Base-by-base conservation (phyloP, 768 basidiomycete species). In the Termitomyces bulborhizus region DNA sequence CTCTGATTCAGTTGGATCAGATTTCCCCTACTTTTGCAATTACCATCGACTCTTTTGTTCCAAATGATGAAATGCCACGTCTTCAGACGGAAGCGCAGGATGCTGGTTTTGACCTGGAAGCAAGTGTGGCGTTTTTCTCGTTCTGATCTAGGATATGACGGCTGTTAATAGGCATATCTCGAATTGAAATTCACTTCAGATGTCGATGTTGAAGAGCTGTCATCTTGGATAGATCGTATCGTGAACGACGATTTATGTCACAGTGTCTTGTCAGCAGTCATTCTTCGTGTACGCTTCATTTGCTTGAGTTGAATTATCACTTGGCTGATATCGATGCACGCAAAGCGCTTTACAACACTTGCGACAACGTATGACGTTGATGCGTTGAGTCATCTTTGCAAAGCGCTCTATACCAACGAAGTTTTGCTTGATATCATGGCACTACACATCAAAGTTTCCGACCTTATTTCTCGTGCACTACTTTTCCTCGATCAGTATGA, bases 401-500 rank as follows among this genome's bases (percentile, higher is more conserved):
- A 80, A 65, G 66, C 84, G 21, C 74, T 93, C 9, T 84, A 80
- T 58, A 71, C 74, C 13, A 75, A 82, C 51, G 82, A 85, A 57
- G 66, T 68, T 24, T 79, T 81, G 0, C 68, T 93, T 18, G 89
- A 92, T 61, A 78, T 89, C 45, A 60, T 92, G 43, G 79, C 87
- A 7, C 69, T 92, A 26, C 86, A 93, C 65, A 68, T 80, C 18
- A 80, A 76, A 54, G 69, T 90, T n/a, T 74, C 76, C 11, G 82
- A 85, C 52, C 64, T 93, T n/a, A 70, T 90, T 31, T 82, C 79
- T 27, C 76, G 82, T 58, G 80, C 83, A 0, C 68, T 91, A 43
- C 69, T 71, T 15, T 78, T 90, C 55, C 69, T 90, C 42, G 81
- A 88, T 54, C 78, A 83, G 41, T 90, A 87, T 60, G 88, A 90